Evolutionary conservation across 306 rosid genomes (phyloP).

Genomic region (Prinsepia uniflora): DNA sequence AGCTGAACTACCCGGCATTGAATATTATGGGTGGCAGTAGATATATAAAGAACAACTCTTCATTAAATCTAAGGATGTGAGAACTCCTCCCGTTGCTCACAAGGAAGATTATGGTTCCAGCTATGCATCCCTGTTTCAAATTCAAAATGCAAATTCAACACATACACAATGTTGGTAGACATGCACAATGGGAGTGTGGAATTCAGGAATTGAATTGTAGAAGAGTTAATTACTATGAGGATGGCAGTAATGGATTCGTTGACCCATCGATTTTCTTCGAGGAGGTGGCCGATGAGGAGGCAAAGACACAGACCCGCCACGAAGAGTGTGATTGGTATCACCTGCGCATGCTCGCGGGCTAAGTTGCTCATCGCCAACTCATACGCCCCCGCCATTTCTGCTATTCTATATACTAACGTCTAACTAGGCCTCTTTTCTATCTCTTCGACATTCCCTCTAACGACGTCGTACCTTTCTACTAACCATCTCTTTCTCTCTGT

Average conservation of each 20-base stretch:
- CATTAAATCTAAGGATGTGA: slow-evolving; percentile 64
- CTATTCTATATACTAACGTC: too few relatives aligned
- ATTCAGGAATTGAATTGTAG: too few relatives aligned
- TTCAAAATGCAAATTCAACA: background rate
- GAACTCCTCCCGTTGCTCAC: slow-evolving; percentile 70
- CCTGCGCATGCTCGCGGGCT: slow-evolving; percentile 50
- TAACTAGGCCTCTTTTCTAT: too few relatives aligned
- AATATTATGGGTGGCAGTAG: slow-evolving; percentile 95
- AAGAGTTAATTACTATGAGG: slow-evolving; percentile 37
- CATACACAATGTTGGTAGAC: too few relatives aligned
- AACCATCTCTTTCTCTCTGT: too few relatives aligned
- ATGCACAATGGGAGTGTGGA: too few relatives aligned
- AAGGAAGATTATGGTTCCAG: slow-evolving; percentile 56
- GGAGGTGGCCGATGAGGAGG: slow-evolving; percentile 68
- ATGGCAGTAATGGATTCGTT: slow-evolving; percentile 91
- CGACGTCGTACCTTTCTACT: background rate
- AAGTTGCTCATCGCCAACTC: slow-evolving; percentile 30
- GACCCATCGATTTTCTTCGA: slow-evolving; percentile 72
- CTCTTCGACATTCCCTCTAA: background rate
- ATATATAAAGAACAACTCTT: slow-evolving; percentile 87
- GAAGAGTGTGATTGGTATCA: slow-evolving; percentile 60
- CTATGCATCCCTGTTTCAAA: slow-evolving; percentile 51
- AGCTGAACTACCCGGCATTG: slow-evolving; percentile 77
- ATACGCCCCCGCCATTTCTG: slow-evolving; percentile 5
- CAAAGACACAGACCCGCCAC: slow-evolving; percentile 79